Conservation (phyloP, 2,329 filamentous ascomycete genomes). For the Apiospora rasikravindrae region DNA sequence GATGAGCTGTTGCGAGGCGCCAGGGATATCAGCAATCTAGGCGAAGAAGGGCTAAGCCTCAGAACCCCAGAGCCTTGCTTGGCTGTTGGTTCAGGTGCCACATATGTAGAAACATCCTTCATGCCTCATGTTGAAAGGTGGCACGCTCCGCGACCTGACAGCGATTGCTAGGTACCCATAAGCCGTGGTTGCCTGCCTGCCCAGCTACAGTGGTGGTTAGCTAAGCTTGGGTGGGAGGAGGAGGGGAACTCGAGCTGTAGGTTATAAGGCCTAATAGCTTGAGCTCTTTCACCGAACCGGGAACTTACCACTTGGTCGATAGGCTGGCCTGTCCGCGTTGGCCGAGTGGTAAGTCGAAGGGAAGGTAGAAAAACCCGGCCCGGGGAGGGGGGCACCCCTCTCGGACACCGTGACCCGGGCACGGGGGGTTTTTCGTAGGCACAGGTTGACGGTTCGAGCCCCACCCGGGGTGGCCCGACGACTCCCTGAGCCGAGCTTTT, state of each 20-base stretch:
- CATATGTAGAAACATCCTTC: too few species aligned
- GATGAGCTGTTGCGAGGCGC: too few species aligned
- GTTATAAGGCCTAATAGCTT: neutral
- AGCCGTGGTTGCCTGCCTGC: neutral
- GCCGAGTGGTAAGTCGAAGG: constrained; percentile 1
- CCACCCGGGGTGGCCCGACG: neutral
- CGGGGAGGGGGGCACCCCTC: neutral
- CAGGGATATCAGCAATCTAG: neutral
- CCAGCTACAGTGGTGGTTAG: neutral
- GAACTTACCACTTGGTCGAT: neutral
- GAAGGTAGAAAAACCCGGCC: neutral
- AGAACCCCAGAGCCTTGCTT: neutral
- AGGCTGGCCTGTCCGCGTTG: constrained; percentile 14
- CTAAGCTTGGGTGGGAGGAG: neutral
- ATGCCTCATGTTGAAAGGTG: too few species aligned
- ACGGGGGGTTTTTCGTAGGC: constrained; percentile 14
- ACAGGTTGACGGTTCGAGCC: neutral
- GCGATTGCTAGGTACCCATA: too few species aligned
- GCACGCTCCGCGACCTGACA: too few species aligned
- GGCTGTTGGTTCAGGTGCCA: too few species aligned
- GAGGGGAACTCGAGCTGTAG: neutral
- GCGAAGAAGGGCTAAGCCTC: neutral
- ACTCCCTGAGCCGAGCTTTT: neutral
- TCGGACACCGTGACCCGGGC: constrained; percentile 1
- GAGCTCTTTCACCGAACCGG: neutral